Evolutionary conservation across 306 rosid species (phyloP).

Genomic region (Styphnolobium japonicum): DNA sequence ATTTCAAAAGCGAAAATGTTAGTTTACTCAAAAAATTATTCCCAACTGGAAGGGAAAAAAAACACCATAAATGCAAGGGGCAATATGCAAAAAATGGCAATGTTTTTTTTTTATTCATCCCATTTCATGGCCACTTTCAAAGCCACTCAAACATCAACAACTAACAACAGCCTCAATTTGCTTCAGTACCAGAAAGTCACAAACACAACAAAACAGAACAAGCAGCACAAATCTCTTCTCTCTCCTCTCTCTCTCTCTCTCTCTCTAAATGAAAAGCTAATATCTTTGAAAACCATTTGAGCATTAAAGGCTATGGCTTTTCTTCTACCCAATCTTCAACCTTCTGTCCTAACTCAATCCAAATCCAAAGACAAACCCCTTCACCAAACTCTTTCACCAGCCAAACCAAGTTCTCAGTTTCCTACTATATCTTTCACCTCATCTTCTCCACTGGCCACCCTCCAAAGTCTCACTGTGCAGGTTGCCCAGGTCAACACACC

Average conservation of each 20-base stretch:
- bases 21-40: no score
- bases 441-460: slow-evolving; percentile 27
- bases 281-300: slow-evolving; percentile 16
- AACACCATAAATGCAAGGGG: slow-evolving; percentile 8
- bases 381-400: slow-evolving; percentile 41
- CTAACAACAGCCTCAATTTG: slow-evolving; percentile 37
- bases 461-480: slow-evolving; percentile 45
- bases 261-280: slow-evolving; percentile 35
- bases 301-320: slow-evolving; percentile 60
- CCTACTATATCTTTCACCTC: slow-evolving; percentile 33
- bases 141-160: slow-evolving; percentile 46
- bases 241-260: slow-evolving; percentile 14
- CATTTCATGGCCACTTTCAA: slow-evolving; percentile 46
- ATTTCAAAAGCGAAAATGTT: background rate
- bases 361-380: slow-evolving; percentile 55
- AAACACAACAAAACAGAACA: slow-evolving; percentile 15
- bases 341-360: slow-evolving; percentile 51
- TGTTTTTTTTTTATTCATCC: slow-evolving; percentile 2
- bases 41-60: background rate
- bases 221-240: slow-evolving; percentile 6
- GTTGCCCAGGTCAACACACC: slow-evolving; percentile 58
- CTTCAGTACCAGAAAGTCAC: slow-evolving; percentile 27
- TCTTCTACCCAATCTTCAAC: slow-evolving; percentile 67
- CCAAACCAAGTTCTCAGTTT: slow-evolving; percentile 40
- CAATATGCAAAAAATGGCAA: slow-evolving; percentile 22